phyloP scores from a whole-genome alignment of 2,329 filamentous ascomycete species.

The Colletotrichum graminicola region DNA sequence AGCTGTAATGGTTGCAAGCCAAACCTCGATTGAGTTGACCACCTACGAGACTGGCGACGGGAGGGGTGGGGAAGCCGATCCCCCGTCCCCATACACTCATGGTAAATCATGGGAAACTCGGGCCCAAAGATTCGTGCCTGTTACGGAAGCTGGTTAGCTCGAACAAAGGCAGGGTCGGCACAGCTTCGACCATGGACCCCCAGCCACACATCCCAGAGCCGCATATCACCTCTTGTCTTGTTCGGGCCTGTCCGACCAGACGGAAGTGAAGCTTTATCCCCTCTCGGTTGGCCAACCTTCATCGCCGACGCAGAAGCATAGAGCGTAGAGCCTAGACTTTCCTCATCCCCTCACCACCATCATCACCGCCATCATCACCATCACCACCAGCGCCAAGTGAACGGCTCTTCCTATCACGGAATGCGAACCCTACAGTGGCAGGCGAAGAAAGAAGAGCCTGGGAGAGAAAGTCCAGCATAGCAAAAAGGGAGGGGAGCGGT shows the following conservation, averaged over 20 bases:
- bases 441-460: constrained; percentile 4
- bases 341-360: constrained; percentile 6
- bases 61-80: not conserved
- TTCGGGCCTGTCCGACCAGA: not conserved
- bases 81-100: not conserved
- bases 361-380: no score
- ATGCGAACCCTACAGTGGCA: not conserved
- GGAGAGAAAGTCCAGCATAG: constrained; percentile 6
- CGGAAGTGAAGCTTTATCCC: not conserved
- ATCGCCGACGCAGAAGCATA: not conserved
- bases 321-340: not conserved
- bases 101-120: constrained; percentile 11
- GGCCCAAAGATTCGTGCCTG: constrained; percentile 11
- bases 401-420: constrained; percentile 9
- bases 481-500: no score
- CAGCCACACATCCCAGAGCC: constrained; percentile 19
- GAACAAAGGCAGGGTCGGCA: constrained; percentile 12
- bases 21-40: not conserved
- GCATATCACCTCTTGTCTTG: constrained; percentile 3
- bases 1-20: not conserved
- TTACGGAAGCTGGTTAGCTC: constrained; percentile 10
- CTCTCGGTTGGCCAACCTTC: not conserved
- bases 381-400: constrained; percentile 15
- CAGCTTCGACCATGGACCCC: constrained; percentile 23
- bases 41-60: not conserved